Conservation (phyloP, 768 basidiomycete species). For the Boletus rubroflammeus region DNA sequence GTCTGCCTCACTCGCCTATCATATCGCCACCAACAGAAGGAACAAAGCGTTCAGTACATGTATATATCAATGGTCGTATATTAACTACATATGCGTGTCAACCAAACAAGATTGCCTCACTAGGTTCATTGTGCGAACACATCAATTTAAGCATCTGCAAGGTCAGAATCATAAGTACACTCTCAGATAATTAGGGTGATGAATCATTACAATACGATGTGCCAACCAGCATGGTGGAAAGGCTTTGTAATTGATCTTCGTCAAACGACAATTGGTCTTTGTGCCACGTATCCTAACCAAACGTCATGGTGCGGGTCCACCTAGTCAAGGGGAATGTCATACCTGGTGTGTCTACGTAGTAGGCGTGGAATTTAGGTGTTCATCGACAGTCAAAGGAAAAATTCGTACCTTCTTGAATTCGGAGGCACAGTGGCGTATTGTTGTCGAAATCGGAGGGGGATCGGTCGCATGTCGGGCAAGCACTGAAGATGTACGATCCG, state of each 20-base stretch:
- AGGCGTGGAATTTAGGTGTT: neutral
- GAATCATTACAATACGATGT: conserved; percentile 75
- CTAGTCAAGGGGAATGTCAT: conserved; percentile 13
- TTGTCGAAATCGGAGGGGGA: conserved; percentile 86
- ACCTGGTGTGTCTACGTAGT: conserved; percentile 58
- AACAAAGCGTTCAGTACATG: neutral
- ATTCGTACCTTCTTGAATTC: conserved; percentile 77
- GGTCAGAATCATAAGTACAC: conserved; percentile 13
- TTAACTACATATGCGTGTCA: neutral
- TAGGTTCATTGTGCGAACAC: conserved; percentile 3
- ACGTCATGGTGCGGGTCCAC: conserved; percentile 5
- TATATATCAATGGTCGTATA: conserved; percentile 4
- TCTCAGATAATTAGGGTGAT: neutral
- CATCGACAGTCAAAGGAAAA: conserved; percentile 8
- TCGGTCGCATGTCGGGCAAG: conserved; percentile 77
- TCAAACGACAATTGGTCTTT: conserved; percentile 84
- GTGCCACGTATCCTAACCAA: conserved; percentile 79
- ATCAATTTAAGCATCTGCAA: conserved; percentile 25
- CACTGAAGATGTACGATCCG: conserved; percentile 39
- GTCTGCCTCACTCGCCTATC: conserved; percentile 1
- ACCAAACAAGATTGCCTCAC: neutral
- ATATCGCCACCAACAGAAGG: neutral
- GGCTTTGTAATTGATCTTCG: conserved; percentile 83
- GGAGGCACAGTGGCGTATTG: conserved; percentile 80
- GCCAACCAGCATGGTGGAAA: conserved; percentile 86